phyloP scores from a whole-genome alignment of 495 filamentous ascomycete species.

The Recurvomyces mirabilis region DNA sequence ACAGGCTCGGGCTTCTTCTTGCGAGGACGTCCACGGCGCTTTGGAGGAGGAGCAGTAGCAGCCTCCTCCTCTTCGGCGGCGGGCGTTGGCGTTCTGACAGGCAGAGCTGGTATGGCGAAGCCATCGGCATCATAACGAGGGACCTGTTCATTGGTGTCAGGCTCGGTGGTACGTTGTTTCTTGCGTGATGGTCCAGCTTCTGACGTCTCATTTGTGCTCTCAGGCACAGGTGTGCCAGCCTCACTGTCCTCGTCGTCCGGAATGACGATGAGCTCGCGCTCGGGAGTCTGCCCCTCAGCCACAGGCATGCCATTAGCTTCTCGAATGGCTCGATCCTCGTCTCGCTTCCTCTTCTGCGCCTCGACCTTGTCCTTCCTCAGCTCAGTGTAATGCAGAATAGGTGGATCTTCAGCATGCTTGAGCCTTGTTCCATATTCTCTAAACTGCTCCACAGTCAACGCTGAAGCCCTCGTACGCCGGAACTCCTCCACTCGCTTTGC shows the following conservation, averaged over 20 bases:
- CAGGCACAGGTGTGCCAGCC: background rate
- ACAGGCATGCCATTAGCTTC: no score
- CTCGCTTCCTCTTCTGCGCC: conserved; percentile 18
- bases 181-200: conserved; percentile 11
- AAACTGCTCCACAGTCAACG: conserved; percentile 79
- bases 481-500: conserved; percentile 84
- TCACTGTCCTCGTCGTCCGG: conserved; percentile 6
- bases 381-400: conserved; percentile 60
- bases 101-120: conserved; percentile 41
- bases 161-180: conserved; percentile 5
- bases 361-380: conserved; percentile 33
- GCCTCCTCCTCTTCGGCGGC: background rate
- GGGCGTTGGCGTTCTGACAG: background rate
- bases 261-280: conserved; percentile 2
- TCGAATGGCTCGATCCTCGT: conserved; percentile 1
- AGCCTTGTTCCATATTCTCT: conserved; percentile 46
- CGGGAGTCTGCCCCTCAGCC: conserved; percentile 1
- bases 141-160: conserved; percentile 14
- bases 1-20: conserved; percentile 10
- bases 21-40: conserved; percentile 9
- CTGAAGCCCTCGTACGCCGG: conserved; percentile 63
- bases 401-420: conserved; percentile 58
- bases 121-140: conserved; percentile 41
- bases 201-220: background rate
- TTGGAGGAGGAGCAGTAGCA: background rate